Evolutionary conservation across 139 green algal genomes (phyloP), one percentile per base, ranked within the genome.

Genomic region (Desmodesmus armatus): DNA sequence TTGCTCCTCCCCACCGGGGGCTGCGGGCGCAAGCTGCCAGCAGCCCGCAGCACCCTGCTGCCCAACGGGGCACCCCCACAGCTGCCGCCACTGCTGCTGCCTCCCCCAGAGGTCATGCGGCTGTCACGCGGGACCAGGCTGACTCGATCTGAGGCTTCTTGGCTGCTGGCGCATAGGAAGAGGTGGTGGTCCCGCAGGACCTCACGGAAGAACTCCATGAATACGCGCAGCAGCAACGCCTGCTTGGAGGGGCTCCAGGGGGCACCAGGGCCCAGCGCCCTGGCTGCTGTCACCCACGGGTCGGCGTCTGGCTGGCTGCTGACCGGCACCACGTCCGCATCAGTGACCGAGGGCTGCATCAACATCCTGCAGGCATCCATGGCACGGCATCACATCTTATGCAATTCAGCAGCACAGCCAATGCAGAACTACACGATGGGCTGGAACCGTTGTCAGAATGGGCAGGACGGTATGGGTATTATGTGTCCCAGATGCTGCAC

Each of bases 201-300:
- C 3, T 49, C 23, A 6, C n/a, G 27, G 33, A 87, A 81, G 51
- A 81, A 87, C 29, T 87, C 81, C 40, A 87, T 21, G 70, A 87
- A 80, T 19, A 80, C 21, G 1, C 37, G 39, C 53, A 31, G n/a
- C 81, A 80, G 40, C 27, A 87, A 37, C 21, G 69, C 70, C 81
- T 87, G 53, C 43, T 78, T 70, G 43, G 29, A 37, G 13, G 47
- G 65, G 2, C 39, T 43, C 9, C 63, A 25, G 43, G 44, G 70
- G 29, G 39, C 39, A 31, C 70, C 39, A 21, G 25, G 6, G 11
- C 31, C 33, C 33, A 81, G 69, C 53, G 47, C 39, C 51, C 33
- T 62, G n/a, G 67, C 69, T 43, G 81, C 81, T 7, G 19, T 43
- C 0, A 75, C 51, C 81, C 81, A 87, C 13, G 81, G 81, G 81